These are phyloP conservation scores for Hypoxylon rickii DNA, from an alignment of 495 filamentous ascomycete species.

Conservation along the genomic window DNA sequence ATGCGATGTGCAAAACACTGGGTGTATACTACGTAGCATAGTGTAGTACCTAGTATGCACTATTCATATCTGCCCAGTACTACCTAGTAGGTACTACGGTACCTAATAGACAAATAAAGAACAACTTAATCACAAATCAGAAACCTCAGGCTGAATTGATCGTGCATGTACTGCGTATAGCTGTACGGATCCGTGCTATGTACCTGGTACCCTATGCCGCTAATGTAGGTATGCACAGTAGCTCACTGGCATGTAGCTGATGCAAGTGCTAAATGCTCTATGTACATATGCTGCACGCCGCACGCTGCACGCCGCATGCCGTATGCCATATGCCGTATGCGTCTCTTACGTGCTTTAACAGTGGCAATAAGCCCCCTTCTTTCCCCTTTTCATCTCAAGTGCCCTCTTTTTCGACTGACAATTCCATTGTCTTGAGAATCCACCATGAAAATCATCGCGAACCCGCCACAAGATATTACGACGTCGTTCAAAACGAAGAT, in stretches of 20 bases:
- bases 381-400: no score
- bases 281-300: background rate
- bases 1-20: no score
- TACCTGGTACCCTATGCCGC: no score
- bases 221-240: constrained; percentile 25
- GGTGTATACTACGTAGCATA: no score
- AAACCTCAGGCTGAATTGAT: constrained; percentile 9
- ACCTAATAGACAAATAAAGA: no score
- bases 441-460: constrained; percentile 33
- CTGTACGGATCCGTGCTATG: no score
- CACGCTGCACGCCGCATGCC: no score
- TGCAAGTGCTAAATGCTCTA: background rate
- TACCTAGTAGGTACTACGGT: no score
- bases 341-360: constrained; percentile 30
- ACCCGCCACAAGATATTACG: constrained; percentile 15
- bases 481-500: constrained; percentile 26
- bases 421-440: background rate
- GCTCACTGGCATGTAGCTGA: constrained; percentile 22
- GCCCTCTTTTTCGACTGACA: no score
- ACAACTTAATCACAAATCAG: constrained; percentile 18
- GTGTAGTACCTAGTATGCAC: no score
- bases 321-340: background rate
- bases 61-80: no score
- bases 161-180: constrained; percentile 18
- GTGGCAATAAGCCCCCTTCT: constrained; percentile 6